Evolutionary conservation across 1,139 yeast species (phyloP), one percentile per base, ranked within the genome.

Genomic region (Suhomyces coccinellae): DNA sequence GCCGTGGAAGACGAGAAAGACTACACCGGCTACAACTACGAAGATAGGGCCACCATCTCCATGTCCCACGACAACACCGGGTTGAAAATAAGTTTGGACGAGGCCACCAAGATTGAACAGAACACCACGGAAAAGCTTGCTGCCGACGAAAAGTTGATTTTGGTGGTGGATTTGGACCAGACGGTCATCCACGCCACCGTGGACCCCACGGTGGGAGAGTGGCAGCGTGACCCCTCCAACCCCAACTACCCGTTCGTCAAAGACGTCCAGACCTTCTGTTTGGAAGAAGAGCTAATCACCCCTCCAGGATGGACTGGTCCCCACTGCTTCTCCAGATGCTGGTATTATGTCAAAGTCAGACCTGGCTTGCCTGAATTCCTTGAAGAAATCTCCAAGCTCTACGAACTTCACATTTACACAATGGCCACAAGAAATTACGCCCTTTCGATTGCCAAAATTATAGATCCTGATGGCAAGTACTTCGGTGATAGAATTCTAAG

Each of bases 401-500:
- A 87, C 62, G 99, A 93, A 66, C 73, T 93, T 77, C 99, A 93
- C 64, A 89, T 93, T 36, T 93, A 93, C 64, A 93, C 99, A 8
- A 93, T 93, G 99, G 99, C 99, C n/a, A 95, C 99, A 3, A 73
- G 96, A 52, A 85, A 93, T 35, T 93, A 93, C 66, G 99, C 99
- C 0, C 76, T 83, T 42, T 87, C 93, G 15, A 87, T 95, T 52
- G 96, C 98, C 27, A 80, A 82, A 46, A 85, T 95, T 33, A 90
- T 95, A 43, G 99, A 93, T 58, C 99, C 99, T 0, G 82, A 80
- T 16, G 96, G 95, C 1, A 73, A 74, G 45, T 85, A 83, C 59
- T 93, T 93, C 69, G 97, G 95, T 7, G 97, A 91, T 60, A 73
- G 99, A 46, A 91, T 93, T 13, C 73, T 93, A 45, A 86, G 96